Conservation (phyloP, 1,284 basidiomycete genomes). For the Amylostereum chailletii region DNA sequence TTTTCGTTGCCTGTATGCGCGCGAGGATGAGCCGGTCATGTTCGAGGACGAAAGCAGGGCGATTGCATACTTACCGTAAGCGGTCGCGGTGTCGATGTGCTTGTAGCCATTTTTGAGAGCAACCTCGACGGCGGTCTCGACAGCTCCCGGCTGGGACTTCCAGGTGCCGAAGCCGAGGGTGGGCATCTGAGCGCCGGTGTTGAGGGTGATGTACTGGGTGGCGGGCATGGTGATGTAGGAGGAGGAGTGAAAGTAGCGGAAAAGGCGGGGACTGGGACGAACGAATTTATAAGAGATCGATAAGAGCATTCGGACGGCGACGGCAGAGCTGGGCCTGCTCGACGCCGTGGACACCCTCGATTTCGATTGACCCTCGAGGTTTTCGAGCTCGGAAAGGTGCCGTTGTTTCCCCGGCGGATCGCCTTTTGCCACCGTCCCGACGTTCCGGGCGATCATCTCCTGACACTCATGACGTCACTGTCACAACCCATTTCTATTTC, state of each 20-base stretch:
- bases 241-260: background rate
- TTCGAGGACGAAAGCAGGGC: background rate
- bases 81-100: constrained; percentile 62
- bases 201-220: constrained; percentile 35
- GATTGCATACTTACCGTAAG: constrained; percentile 20
- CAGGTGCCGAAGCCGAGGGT: constrained; percentile 78
- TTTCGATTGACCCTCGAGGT: no score
- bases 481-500: no score
- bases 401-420: no score
- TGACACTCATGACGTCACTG: no score
- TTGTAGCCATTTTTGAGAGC: constrained; percentile 70
- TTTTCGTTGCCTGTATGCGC: constrained; percentile 39
- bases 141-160: constrained; percentile 60
- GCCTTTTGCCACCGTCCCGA: no score
- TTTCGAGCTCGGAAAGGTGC: no score
- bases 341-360: no score
- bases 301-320: no score
- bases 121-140: constrained; percentile 61
- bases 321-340: no score
- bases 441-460: no score
- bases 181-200: constrained; percentile 70
- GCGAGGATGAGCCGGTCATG: background rate
- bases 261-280: background rate
- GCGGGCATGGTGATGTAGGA: constrained; percentile 8
- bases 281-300: background rate